Base-by-base conservation (phyloP, 2,329 filamentous ascomycete species). In the Xylaria sp. region DNA sequence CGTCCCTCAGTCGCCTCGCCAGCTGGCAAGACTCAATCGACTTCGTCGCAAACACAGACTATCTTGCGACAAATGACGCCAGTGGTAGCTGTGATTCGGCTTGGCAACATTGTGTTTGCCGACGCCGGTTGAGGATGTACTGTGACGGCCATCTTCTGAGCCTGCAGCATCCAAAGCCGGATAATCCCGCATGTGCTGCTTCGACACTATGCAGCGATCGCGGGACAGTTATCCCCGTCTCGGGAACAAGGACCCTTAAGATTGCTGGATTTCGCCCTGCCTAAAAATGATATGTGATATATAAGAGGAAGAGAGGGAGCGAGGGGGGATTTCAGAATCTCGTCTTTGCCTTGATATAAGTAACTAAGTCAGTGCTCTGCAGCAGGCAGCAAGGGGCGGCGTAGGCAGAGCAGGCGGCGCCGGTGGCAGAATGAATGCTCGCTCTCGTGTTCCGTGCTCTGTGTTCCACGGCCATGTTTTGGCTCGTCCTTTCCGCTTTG, bases 1-100 rank as follows among this genome's bases (percentile, higher is more conserved):
- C 85, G 2, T 71, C 78, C 2, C 83, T 78, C 7, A 88, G 75
- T 0, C 81, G 76, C 0, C 74, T 70, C 32, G 87, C 75, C 85
- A 85, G 86, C 66, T 84, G 80, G 9, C 73, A 75, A 0, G 80
- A 78, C 4, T 81, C 34, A 37, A 37, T 37, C 76, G 0, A 87
- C 83, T 3, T 81, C 79, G 1, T 82, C 78, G n/a, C 86, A 86
- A 10, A 10, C 80, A 67, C 1, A 87, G 75, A 0, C 85, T 85
- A 0, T 28, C 28, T 28, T 28, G 83, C 81, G 0, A 70, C 73
- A 8, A 72, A 74, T 15, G 89, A 79, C 0, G 83, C 81, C 81
- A 0, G 85, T 0, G 89, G 80, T 5, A 89, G 78, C 44, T 87
- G 76, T 59, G 0, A 82, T 83, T 86, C 86, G 89, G 46, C 84